These are phyloP conservation scores for Chrysochromulina tobinii DNA, from an alignment of 78 protist species.

Conservation along the genomic window DNA sequence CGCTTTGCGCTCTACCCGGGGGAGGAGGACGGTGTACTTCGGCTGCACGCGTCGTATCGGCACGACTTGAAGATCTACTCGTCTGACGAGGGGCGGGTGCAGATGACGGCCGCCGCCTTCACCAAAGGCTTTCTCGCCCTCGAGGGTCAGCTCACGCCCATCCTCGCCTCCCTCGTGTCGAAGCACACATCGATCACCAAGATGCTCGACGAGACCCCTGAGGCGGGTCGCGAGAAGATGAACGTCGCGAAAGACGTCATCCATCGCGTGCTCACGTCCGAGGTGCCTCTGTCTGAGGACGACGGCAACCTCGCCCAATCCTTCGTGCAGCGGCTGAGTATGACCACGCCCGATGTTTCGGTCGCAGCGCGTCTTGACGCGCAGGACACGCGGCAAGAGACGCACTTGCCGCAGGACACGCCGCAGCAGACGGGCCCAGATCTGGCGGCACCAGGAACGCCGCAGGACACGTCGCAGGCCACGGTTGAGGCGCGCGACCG, in stretches of 20 bases:
- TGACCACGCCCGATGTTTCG: no score
- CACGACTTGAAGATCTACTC: conserved; percentile 74
- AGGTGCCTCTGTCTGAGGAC: background rate
- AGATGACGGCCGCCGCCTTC: conserved; percentile 63
- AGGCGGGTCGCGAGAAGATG: no score
- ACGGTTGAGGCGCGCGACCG: no score
- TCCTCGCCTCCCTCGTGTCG: conserved; percentile 36
- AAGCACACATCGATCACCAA: conserved; percentile 17
- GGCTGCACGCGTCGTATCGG: conserved; percentile 61
- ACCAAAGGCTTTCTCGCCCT: conserved; percentile 61
- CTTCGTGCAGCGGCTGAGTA: no score
- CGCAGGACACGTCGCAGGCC: no score
- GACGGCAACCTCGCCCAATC: no score
- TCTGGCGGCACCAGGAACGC: no score
- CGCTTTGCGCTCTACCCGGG: background rate
- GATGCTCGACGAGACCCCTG: conserved; percentile 52
- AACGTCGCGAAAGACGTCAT: background rate
- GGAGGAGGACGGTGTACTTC: conserved; percentile 2
- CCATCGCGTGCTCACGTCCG: background rate
- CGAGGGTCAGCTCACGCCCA: conserved; percentile 67
- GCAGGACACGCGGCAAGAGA: no score
- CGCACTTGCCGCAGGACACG: no score
- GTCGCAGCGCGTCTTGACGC: no score
- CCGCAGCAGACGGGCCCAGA: no score
- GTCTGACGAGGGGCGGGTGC: conserved; percentile 64